These are phyloP conservation scores for Chaetomium sp. DNA, from an alignment of 2,329 filamentous ascomycete species.

Conservation along the genomic window DNA sequence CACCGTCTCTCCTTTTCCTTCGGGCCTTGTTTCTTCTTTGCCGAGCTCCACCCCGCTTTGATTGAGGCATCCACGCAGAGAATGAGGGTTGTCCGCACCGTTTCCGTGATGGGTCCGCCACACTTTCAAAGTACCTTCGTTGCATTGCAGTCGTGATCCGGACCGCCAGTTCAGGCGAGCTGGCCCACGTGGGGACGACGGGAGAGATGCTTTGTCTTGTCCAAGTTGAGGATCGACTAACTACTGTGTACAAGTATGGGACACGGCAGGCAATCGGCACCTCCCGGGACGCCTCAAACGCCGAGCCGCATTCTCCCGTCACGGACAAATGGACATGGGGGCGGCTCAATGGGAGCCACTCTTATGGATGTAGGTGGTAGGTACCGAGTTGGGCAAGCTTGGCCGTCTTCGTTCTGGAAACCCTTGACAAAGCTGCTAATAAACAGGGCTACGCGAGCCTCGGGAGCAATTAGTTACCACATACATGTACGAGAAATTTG, in stretches of 20 bases:
- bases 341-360: background rate
- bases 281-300: constrained; percentile 3
- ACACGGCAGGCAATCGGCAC: constrained; percentile 2
- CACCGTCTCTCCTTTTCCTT: constrained; percentile 12
- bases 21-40: constrained; percentile 24
- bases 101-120: constrained; percentile 11
- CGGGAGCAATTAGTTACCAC: background rate
- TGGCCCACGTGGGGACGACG: constrained; percentile 25
- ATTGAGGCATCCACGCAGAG: constrained; percentile 23
- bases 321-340: background rate
- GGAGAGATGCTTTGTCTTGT: constrained; percentile 18
- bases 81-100: constrained; percentile 4
- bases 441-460: background rate
- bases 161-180: constrained; percentile 7
- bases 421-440: background rate
- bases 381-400: background rate
- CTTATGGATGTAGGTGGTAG: too few species aligned
- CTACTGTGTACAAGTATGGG: too few species aligned
- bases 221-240: background rate
- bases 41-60: constrained; percentile 29
- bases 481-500: background rate
- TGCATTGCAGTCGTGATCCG: constrained; percentile 10
- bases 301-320: constrained; percentile 17
- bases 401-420: background rate
- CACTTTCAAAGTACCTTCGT: background rate